A percentile compares a stretch with the other conserved stretches of the same genome.
These are phyloP conservation scores for Trichoderma lentiforme DNA, from an alignment of 2,329 filamentous ascomycete genomes.

Conservation along the genomic window DNA sequence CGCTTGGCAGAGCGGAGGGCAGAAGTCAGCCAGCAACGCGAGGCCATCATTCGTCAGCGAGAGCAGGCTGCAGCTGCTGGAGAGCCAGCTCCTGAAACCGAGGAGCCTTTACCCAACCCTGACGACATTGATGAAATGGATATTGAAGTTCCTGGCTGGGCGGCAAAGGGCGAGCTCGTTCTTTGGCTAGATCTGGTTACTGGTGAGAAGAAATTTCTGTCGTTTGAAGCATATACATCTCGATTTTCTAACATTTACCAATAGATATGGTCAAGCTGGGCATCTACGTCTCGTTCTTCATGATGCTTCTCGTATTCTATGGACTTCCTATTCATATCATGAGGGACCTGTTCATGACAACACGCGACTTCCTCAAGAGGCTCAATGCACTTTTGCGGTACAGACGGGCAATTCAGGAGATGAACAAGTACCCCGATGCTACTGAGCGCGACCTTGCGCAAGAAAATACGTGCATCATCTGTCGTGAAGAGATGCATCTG, in stretches of 20 bases:
- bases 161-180: slow-evolving; percentile 89
- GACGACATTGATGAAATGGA: slow-evolving; percentile 89
- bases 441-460: slow-evolving; percentile 78
- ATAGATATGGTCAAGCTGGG: slow-evolving; percentile 84
- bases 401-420: slow-evolving; percentile 85
- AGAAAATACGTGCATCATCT: slow-evolving; percentile 96
- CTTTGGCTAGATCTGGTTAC: slow-evolving; percentile 82
- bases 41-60: slow-evolving; percentile 49
- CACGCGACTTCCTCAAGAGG: slow-evolving; percentile 84
- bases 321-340: slow-evolving; percentile 96
- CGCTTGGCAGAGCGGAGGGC: slow-evolving; percentile 65
- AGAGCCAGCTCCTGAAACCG: slow-evolving; percentile 54
- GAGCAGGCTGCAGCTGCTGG: slow-evolving; percentile 47
- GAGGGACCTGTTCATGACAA: slow-evolving; percentile 90
- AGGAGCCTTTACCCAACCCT: slow-evolving; percentile 57
- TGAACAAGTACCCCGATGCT: slow-evolving; percentile 92
- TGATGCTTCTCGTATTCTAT: slow-evolving; percentile 89
- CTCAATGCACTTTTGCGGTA: slow-evolving; percentile 88
- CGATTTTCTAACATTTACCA: slow-evolving; percentile 1
- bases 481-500: slow-evolving; percentile 88
- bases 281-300: slow-evolving; percentile 89
- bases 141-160: slow-evolving; percentile 93
- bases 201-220: slow-evolving; percentile 48
- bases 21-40: slow-evolving; percentile 61
- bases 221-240: slow-evolving; percentile 1